A percentile compares a stretch with the other conserved stretches of the same genome.
Evolutionary conservation across 768 basidiomycete species (phyloP).

Genomic region (Termitomyces sp.): DNA sequence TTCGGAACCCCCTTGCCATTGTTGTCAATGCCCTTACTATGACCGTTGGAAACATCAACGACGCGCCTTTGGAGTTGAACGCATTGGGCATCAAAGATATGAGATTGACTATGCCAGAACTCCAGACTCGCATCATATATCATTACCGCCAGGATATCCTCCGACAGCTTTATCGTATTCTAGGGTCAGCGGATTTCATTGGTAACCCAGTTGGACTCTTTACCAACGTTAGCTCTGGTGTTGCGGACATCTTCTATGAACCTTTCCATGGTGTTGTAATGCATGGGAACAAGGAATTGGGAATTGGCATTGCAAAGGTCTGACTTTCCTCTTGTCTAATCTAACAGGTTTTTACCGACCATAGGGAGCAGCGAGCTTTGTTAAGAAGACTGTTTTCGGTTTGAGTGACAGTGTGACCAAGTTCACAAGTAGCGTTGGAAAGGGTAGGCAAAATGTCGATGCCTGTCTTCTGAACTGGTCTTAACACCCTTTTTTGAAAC

Average conservation of each 20-base stretch:
- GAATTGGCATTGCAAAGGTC: conserved; percentile 92
- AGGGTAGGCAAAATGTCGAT: conserved; percentile 48
- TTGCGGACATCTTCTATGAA: conserved; percentile 98
- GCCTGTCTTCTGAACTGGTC: background rate
- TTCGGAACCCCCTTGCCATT: conserved; percentile 88
- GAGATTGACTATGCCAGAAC: conserved; percentile 78
- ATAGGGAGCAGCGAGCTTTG: conserved; percentile 94
- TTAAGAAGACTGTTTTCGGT: conserved; percentile 98
- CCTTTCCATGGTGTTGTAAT: conserved; percentile 96
- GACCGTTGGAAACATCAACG: conserved; percentile 96
- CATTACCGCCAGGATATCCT: conserved; percentile 94
- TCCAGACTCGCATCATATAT: conserved; percentile 78
- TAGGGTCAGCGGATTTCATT: conserved; percentile 97
- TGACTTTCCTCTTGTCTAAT: background rate
- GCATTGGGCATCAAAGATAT: conserved; percentile 93
- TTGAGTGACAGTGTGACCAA: conserved; percentile 96
- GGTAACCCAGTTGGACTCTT: conserved; percentile 96
- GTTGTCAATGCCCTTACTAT: conserved; percentile 93
- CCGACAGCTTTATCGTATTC: conserved; percentile 90
- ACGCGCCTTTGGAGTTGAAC: conserved; percentile 91
- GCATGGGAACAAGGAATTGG: conserved; percentile 92
- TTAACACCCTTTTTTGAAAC: background rate
- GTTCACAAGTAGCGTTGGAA: conserved; percentile 94
- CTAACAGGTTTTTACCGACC: background rate
- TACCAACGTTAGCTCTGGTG: conserved; percentile 96